A percentile compares a stretch with the other conserved stretches of the same genome.
Evolutionary conservation across 345 rosid genomes (phyloP).

Genomic region (Dimocarpus longan): DNA sequence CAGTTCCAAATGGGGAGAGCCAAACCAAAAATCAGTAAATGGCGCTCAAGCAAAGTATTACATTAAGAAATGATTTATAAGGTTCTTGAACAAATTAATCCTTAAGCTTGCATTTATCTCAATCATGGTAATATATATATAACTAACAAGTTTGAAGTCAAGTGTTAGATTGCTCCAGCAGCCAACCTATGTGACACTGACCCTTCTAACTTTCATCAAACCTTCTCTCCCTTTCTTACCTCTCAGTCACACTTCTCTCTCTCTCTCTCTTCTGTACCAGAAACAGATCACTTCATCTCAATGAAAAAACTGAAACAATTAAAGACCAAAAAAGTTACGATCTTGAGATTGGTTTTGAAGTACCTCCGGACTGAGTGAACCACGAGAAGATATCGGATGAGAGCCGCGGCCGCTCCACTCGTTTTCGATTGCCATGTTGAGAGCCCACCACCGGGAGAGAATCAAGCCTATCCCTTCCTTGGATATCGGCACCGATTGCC

Average conservation of each 20-base stretch:
- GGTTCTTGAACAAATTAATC: not conserved
- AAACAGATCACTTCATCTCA: too few species aligned
- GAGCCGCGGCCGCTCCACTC: constrained; percentile 85
- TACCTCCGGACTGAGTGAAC: constrained; percentile 58
- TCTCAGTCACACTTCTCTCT: too few species aligned
- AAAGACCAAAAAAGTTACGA: not conserved
- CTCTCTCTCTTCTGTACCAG: too few species aligned
- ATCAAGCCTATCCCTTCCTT: constrained; percentile 62
- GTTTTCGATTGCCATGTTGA: constrained; percentile 78
- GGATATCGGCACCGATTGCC: constrained; percentile 33
- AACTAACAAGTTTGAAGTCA: too few species aligned
- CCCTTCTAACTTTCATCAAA: too few species aligned
- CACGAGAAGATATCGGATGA: constrained; percentile 47
- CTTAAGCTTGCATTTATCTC: too few species aligned
- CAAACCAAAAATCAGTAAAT: not conserved
- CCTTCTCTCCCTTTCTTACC: too few species aligned
- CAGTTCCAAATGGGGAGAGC: too few species aligned
- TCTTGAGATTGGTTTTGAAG: not conserved
- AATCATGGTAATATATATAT: too few species aligned
- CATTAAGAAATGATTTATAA: not conserved
- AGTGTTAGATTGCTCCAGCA: too few species aligned
- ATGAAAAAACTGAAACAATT: too few species aligned
- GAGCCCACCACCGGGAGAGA: constrained; percentile 77
- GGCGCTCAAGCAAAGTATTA: not conserved
- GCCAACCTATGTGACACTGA: too few species aligned